Evolutionary conservation across 495 filamentous ascomycete species (phyloP).

Genomic region (Parmelia sp.): DNA sequence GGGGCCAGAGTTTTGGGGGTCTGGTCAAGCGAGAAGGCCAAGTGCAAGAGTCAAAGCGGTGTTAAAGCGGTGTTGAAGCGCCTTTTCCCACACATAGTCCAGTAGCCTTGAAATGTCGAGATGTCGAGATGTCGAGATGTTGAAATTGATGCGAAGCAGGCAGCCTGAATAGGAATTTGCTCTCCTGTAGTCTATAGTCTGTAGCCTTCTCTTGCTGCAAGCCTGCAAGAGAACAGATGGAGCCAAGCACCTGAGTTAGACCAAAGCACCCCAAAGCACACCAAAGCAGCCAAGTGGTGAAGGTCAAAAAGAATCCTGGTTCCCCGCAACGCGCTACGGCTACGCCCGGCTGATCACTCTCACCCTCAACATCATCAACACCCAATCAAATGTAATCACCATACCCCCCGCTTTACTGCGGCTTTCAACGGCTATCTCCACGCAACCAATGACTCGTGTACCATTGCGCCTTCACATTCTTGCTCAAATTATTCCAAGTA

Average conservation of each 20-base stretch:
- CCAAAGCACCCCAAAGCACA: too few species aligned
- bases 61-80: too few species aligned
- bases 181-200: background rate
- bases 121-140: too few species aligned
- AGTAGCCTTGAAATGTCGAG: too few species aligned
- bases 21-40: too few species aligned
- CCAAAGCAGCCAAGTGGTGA: too few species aligned
- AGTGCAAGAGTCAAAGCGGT: too few species aligned
- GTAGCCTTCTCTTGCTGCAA: background rate
- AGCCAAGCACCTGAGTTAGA: too few species aligned
- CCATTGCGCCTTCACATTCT: too few species aligned
- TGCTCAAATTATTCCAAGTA: too few species aligned
- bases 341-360: background rate
- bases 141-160: background rate
- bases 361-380: background rate
- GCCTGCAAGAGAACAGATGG: background rate
- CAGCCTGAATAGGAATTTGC: background rate
- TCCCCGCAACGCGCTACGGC: constrained; percentile 1
- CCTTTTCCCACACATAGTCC: background rate
- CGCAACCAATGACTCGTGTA: too few species aligned
- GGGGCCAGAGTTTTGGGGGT: too few species aligned
- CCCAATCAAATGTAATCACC: background rate
- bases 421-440: background rate
- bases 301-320: background rate
- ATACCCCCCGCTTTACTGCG: background rate